Evolutionary conservation across 768 basidiomycete species (phyloP).

Genomic region (Russula olivacea): DNA sequence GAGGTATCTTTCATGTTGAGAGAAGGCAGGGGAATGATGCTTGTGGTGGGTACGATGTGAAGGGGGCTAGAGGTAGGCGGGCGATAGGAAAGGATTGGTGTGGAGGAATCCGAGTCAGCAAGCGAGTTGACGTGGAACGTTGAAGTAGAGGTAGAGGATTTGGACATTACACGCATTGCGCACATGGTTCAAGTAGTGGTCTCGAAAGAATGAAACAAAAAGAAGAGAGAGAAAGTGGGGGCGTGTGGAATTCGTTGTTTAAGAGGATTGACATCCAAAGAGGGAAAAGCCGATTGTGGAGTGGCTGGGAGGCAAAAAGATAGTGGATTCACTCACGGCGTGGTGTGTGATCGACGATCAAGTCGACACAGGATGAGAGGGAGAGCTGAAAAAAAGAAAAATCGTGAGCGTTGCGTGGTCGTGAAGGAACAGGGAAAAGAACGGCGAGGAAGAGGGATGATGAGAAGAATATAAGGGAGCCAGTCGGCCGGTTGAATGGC

Average conservation of each 20-base stretch:
- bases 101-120: constrained; percentile 21
- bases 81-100: constrained; percentile 21
- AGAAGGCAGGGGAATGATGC: constrained; percentile 34
- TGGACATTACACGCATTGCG: constrained; percentile 5
- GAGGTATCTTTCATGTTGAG: constrained; percentile 76
- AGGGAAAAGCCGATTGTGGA: constrained; percentile 3
- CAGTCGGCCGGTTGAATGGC: constrained; percentile 18
- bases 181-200: neutral
- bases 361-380: constrained; percentile 6
- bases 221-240: neutral
- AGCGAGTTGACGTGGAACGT: neutral
- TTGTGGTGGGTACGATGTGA: constrained; percentile 36
- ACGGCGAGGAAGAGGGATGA: constrained; percentile 25
- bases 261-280: constrained; percentile 11
- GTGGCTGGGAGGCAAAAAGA: constrained; percentile 3
- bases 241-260: constrained; percentile 8
- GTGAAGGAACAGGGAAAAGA: constrained; percentile 33
- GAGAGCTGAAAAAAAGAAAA: constrained; percentile 21
- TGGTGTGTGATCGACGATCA: constrained; percentile 17
- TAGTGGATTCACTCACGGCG: constrained; percentile 33
- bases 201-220: neutral
- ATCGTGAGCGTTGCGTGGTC: constrained; percentile 29
- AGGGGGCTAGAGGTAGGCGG: constrained; percentile 27
- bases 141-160: neutral
- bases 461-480: constrained; percentile 33